A percentile compares a stretch with the other conserved stretches of the same genome.
phyloP scores from a whole-genome alignment of 805 yeast genomes.

The Suhomyces canberraensis region DNA sequence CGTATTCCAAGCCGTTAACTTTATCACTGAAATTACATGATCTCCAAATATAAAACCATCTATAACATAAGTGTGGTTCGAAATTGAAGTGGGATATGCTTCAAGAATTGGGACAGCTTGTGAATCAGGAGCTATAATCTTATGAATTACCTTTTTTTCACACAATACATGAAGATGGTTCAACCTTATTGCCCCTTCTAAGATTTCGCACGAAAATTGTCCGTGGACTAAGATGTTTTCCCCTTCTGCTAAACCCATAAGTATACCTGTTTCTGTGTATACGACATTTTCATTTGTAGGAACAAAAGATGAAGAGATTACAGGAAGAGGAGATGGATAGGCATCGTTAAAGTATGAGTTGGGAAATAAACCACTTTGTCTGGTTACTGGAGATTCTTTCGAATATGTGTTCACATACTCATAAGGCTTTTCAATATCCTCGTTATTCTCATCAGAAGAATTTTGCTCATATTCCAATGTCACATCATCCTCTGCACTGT shows the following conservation, averaged over 20 bases:
- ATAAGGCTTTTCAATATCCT: too few relatives aligned
- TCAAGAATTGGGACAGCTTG: conserved; percentile 36
- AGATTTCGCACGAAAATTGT: conserved; percentile 40
- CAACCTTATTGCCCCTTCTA: conserved; percentile 45
- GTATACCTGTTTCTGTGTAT: conserved; percentile 25
- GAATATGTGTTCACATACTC: too few relatives aligned
- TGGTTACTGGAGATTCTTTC: too few relatives aligned
- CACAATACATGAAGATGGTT: conserved; percentile 31
- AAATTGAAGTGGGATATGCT: too few relatives aligned
- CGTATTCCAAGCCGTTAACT: conserved; percentile 32
- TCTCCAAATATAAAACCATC: not conserved
- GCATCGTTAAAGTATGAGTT: not conserved
- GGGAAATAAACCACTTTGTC: too few relatives aligned
- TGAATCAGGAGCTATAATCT: conserved; percentile 29
- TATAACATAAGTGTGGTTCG: too few relatives aligned
- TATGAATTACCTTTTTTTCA: conserved; percentile 22
- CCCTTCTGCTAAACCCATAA: conserved; percentile 40
- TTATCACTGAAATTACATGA: conserved; percentile 28
- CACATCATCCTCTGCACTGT: conserved; percentile 13
- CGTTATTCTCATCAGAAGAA: conserved; percentile 25
- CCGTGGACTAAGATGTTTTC: conserved; percentile 48
- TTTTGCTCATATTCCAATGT: conserved; percentile 22
- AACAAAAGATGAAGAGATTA: conserved; percentile 31
- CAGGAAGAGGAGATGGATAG: not conserved
- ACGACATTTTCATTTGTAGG: conserved; percentile 38